Base-by-base conservation (phyloP, 306 rosid genomes). In the Cucurbita argyrosperma region DNA sequence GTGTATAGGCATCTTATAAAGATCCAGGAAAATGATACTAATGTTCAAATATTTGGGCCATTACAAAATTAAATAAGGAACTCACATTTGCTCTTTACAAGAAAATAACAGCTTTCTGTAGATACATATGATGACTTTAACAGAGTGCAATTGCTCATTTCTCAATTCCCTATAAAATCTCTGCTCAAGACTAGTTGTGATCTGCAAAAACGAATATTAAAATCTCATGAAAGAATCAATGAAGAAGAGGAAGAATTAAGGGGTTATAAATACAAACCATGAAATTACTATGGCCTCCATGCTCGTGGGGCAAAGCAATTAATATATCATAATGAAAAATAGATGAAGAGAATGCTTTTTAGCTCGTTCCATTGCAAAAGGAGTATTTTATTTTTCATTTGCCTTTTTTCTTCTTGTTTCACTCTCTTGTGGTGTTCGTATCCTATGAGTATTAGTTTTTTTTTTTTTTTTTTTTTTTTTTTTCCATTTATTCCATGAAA, bases 41-140 rank as follows among this genome's bases (percentile, higher is more conserved):
- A 69, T 47, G 5, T 42, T 65, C 53, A 9, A 65, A 69, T 26
- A 30, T 49, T 50, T 47, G 23, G 8, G 43, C 30, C 43, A 6
- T 15, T 26, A 26, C n/a, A 13, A 47, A 68, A 79, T 26, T 26
- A 77, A 62, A 62, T 65, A 78, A 71, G 60, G 21, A 76, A 82
- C 96, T 91, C 82, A 91, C 97, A 91, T 91, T 76, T 91, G 92
- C n/a, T 91, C 92, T 79, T 75, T 87, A 81, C 96, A 91, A 52
- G 89, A 83, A 71, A 87, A 64, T 85, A 91, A 76, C 80, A 91
- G 83, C 79, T 86, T 91, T 83, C 92, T 80, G 88, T 87, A 91
- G 72, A 89, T 85, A 67, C 89, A 84, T 62, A 91, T 83, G 81
- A 91, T 88, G 68, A 91, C 88, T 77, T 87, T 91, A 7, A 91